Evolutionary conservation across 441 rosid species (phyloP).

Genomic region (Arabidopsis lyrata): DNA sequence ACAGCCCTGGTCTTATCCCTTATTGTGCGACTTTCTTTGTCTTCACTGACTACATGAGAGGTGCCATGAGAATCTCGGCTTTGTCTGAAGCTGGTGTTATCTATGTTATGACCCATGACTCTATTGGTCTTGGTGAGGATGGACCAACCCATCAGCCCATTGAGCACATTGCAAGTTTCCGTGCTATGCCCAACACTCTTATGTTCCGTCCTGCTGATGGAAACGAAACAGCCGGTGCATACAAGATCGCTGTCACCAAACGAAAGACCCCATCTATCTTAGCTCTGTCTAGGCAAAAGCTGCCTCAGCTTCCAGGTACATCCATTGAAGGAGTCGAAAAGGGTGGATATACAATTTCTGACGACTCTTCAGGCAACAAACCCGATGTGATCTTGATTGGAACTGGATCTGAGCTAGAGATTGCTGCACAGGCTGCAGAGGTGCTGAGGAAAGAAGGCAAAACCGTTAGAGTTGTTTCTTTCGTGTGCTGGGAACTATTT

Average conservation of each 20-base stretch:
- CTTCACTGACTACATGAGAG: constrained; percentile 73
- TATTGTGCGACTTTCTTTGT: constrained; percentile 73
- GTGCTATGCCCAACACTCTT: constrained; percentile 69
- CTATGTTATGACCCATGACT: constrained; percentile 71
- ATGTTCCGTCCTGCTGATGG: constrained; percentile 76
- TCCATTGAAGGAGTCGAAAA: constrained; percentile 63
- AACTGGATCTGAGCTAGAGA: constrained; percentile 67
- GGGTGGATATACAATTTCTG: constrained; percentile 62
- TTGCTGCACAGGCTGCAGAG: constrained; percentile 59
- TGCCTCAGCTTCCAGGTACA: constrained; percentile 60
- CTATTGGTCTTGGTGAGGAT: constrained; percentile 70
- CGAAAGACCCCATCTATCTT: constrained; percentile 65
- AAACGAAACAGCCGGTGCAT: constrained; percentile 68
- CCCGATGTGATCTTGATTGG: constrained; percentile 66
- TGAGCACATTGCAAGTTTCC: constrained; percentile 67
- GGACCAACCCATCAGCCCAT: constrained; percentile 72
- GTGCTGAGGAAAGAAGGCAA: constrained; percentile 62
- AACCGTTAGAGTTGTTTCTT: constrained; percentile 63
- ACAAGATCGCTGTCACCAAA: constrained; percentile 62
- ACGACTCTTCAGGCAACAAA: constrained; percentile 60
- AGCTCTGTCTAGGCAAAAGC: constrained; percentile 65
- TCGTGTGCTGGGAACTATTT: constrained; percentile 64
- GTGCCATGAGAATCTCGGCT: constrained; percentile 67
- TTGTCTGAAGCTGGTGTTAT: constrained; percentile 64
- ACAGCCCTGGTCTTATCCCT: constrained; percentile 63